A percentile compares a stretch with the other conserved stretches of the same genome.
Evolutionary conservation across 768 basidiomycete species (phyloP).

Genomic region (Mycena galericulata): DNA sequence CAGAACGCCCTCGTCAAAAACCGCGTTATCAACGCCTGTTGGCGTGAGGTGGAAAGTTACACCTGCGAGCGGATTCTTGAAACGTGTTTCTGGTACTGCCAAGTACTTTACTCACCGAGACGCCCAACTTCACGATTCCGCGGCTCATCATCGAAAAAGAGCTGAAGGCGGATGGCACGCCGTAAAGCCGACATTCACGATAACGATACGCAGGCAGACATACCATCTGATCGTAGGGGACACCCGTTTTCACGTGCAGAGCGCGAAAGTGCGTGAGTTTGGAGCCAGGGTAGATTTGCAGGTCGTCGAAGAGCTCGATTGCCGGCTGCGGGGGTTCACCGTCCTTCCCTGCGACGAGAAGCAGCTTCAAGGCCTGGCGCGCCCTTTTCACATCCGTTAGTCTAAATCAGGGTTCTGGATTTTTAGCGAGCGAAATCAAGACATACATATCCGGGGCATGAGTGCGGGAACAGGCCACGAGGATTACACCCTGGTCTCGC

Average conservation of each 20-base stretch:
- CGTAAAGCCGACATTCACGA: neutral
- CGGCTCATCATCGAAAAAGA: conserved; percentile 80
- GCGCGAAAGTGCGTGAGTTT: conserved; percentile 86
- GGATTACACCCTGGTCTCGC: conserved; percentile 58
- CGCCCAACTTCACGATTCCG: conserved; percentile 73
- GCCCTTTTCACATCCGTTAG: conserved; percentile 65
- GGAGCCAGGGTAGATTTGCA: conserved; percentile 85
- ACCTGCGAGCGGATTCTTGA: conserved; percentile 59
- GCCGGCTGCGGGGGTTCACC: conserved; percentile 56
- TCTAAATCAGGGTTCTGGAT: too few species aligned
- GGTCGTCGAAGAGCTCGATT: conserved; percentile 72
- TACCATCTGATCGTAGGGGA: conserved; percentile 87
- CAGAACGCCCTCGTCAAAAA: conserved; percentile 77
- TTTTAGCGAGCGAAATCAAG: too few species aligned
- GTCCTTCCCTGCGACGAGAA: conserved; percentile 61
- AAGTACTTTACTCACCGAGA: conserved; percentile 53
- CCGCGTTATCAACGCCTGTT: conserved; percentile 67
- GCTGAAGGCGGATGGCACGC: conserved; percentile 46
- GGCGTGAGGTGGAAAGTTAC: conserved; percentile 86
- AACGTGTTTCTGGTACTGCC: neutral
- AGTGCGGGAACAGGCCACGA: conserved; percentile 85
- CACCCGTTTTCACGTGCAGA: conserved; percentile 77
- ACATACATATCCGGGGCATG: conserved; percentile 75
- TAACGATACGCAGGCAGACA: conserved; percentile 13
- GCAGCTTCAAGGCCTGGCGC: conserved; percentile 74